Conservation (phyloP, 768 basidiomycete genomes). For the Floccularia luteovirens region DNA sequence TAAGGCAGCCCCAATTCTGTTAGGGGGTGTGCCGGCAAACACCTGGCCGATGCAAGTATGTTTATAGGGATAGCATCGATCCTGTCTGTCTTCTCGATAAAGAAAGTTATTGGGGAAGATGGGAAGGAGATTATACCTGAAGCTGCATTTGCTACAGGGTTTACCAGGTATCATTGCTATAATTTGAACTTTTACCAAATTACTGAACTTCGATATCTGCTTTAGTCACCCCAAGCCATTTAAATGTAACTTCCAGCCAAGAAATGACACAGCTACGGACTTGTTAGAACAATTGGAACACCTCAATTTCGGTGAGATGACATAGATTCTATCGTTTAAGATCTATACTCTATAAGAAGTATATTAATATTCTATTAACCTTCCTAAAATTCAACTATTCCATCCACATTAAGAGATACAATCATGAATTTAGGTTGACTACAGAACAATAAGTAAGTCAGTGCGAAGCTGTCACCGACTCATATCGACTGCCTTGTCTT, state of each 20-base stretch:
- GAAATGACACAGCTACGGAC: too few species aligned
- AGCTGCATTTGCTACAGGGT: conserved; percentile 21
- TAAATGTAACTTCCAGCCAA: not conserved
- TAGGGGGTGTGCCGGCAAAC: conserved; percentile 16
- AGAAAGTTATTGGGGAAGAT: conserved; percentile 17
- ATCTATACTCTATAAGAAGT: too few species aligned
- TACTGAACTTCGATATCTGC: not conserved
- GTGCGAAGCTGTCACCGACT: too few species aligned
- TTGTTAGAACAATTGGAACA: too few species aligned
- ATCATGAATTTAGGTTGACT: too few species aligned
- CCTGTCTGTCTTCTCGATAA: conserved; percentile 21
- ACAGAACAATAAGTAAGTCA: too few species aligned
- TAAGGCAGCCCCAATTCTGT: not conserved
- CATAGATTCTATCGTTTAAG: too few species aligned
- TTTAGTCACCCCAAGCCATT: not conserved
- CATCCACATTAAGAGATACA: too few species aligned
- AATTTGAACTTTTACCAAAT: not conserved
- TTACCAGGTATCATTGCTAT: conserved; percentile 18
- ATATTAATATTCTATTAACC: too few species aligned
- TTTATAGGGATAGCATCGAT: conserved; percentile 26
- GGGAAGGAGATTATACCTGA: conserved; percentile 9
- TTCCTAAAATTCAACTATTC: too few species aligned
- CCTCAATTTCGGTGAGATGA: too few species aligned
- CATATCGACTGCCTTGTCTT: too few species aligned
- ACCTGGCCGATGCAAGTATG: conserved; percentile 24